Percentiles rank a stretch among this genome's conserved stretches.
These are phyloP conservation scores for Russula brevipes DNA, from an alignment of 768 basidiomycete genomes.

Conservation along the genomic window DNA sequence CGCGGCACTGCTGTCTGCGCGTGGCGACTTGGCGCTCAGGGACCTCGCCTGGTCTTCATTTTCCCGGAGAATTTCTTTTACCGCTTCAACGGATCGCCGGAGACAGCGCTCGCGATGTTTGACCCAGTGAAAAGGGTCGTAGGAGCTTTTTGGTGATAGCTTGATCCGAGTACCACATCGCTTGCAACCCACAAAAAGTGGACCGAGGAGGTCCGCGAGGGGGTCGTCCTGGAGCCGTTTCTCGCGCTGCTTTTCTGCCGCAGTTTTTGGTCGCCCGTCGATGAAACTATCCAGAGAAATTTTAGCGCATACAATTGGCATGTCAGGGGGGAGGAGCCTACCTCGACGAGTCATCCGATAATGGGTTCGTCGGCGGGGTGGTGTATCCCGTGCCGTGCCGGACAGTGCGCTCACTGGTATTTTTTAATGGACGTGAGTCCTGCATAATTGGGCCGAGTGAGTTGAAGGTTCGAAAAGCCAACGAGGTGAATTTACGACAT, in stretches of 20 bases:
- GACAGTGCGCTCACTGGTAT: not conserved
- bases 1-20: not conserved
- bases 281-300: conserved; percentile 9
- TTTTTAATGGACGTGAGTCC: conserved; percentile 9
- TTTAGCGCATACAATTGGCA: not conserved
- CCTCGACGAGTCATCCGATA: conserved; percentile 11
- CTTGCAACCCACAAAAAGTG: conserved; percentile 22
- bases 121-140: conserved; percentile 25
- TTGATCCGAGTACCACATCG: conserved; percentile 25
- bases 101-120: conserved; percentile 26
- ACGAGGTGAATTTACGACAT: conserved; percentile 16
- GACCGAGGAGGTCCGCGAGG: conserved; percentile 24
- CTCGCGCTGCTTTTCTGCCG: conserved; percentile 23
- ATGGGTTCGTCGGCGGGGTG: conserved; percentile 1
- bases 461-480: conserved; percentile 1
- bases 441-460: conserved; percentile 3
- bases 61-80: conserved; percentile 20
- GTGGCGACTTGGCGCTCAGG: not conserved
- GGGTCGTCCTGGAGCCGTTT: conserved; percentile 22
- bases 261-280: conserved; percentile 24
- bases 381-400: conserved; percentile 8
- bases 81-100: conserved; percentile 15
- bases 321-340: not conserved
- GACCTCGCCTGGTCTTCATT: conserved; percentile 4
- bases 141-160: conserved; percentile 24